Evolutionary conservation across 2,329 filamentous ascomycete species (phyloP), one percentile per base, ranked within the genome.

Genomic region (Alternaria angustiovoidea): DNA sequence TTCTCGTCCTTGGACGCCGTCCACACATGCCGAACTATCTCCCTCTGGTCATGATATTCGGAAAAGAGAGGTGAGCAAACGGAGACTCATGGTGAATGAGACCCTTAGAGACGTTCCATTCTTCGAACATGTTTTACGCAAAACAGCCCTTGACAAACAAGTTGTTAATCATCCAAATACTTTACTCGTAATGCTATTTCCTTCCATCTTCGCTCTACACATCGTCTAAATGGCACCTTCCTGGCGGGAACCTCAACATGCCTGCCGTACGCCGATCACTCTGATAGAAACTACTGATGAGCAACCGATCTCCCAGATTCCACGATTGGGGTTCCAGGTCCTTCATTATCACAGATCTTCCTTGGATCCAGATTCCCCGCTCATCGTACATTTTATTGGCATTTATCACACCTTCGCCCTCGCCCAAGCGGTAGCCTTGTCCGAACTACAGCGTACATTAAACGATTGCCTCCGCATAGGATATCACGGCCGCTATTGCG

Each of bases 401-500:
- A 32, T n/a, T 24, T 62, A 51, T 30, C 16, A 42, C 28, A 55
- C 26, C 46, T 18, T 55, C 16, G 32, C 38, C 1, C 41, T 18
- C 24, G 55, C 51, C 14, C 41, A 55, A 34, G 30, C 30, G 8
- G 47, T 34, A 12, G 51, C 46, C 7, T 32, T 9, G 8, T 7
- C 9, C 16, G 34, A 38, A 18, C 3, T 55, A 14, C 16, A 26
- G 11, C 38, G 28, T 18, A 28, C 48, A 6, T 12, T 55, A 4
- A n/a, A 12, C 16, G 36, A 48, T 14, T 44, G 26, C 24, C 22
- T 46, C 28, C 26, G 14, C 7, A 39, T 30, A 42, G 49, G 51
- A 9, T 48, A 59, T 28, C 9, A n/a, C 32, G 55, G 46, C 28
- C 51, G 55, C 18, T 59, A 34, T 42, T 59, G n/a, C 20, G 18